These are phyloP conservation scores for Colletotrichum tropicicola DNA, from an alignment of 2,329 filamentous ascomycete species.

Conservation along the genomic window DNA sequence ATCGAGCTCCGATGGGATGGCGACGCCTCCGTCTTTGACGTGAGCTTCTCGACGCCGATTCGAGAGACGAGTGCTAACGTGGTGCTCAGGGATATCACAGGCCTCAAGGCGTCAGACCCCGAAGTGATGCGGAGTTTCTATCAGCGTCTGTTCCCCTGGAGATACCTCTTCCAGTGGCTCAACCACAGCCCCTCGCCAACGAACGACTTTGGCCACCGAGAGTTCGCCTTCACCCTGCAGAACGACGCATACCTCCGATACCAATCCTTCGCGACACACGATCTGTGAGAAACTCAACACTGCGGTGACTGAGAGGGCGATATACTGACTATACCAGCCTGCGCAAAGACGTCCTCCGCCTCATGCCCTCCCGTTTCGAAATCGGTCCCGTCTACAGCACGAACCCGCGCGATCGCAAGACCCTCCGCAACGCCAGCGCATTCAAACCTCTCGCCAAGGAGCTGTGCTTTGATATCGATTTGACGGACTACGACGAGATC, in stretches of 20 bases:
- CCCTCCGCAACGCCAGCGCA: constrained; percentile 78
- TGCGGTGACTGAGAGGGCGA: not conserved
- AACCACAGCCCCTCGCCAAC: constrained; percentile 90
- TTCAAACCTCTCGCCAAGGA: constrained; percentile 93
- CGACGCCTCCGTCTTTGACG: constrained; percentile 52
- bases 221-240: constrained; percentile 95
- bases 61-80: not conserved
- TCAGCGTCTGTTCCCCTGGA: constrained; percentile 93
- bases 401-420: constrained; percentile 93
- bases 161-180: constrained; percentile 95
- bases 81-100: constrained; percentile 40
- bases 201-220: constrained; percentile 89
- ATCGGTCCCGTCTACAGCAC: constrained; percentile 97
- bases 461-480: constrained; percentile 98
- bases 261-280: constrained; percentile 70
- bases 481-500: constrained; percentile 98
- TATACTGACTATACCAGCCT: constrained; percentile 59
- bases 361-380: constrained; percentile 94
- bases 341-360: constrained; percentile 87
- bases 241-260: constrained; percentile 95
- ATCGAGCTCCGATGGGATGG: constrained; percentile 48
- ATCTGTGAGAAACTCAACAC: constrained; percentile 51
- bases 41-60: constrained; percentile 39
- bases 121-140: constrained; percentile 95
- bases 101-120: constrained; percentile 71